A percentile compares a stretch with the other conserved stretches of the same genome.
Conservation (phyloP, 257 asterid species). For the Petrea volubilis region DNA sequence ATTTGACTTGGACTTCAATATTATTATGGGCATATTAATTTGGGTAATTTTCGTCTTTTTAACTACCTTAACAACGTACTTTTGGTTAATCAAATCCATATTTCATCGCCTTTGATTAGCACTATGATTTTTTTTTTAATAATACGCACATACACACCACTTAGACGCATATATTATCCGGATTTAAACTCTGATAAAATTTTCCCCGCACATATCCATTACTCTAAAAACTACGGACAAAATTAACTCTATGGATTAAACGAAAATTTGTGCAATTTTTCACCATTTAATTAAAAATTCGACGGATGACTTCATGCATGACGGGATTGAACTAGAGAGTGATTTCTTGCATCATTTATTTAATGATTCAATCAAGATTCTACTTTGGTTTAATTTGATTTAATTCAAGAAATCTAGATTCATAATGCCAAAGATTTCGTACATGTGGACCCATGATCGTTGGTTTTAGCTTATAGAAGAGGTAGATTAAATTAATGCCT, state of each 20-base stretch:
- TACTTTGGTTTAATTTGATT: neutral
- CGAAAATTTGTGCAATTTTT: neutral
- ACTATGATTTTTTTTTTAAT: too few species aligned
- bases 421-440: constrained; percentile 22
- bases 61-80: neutral
- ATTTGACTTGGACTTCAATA: constrained; percentile 26
- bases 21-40: neutral
- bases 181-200: too few species aligned
- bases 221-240: neutral
- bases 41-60: constrained; percentile 2
- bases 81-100: too few species aligned
- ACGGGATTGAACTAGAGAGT: constrained; percentile 27
- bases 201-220: too few species aligned
- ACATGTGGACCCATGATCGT: constrained; percentile 22
- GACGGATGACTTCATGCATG: constrained; percentile 39
- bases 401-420: constrained; percentile 21
- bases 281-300: neutral
- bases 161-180: too few species aligned
- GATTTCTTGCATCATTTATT: constrained; percentile 4
- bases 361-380: constrained; percentile 9
- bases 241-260: too few species aligned
- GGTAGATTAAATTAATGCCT: neutral
- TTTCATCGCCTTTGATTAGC: too few species aligned
- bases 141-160: too few species aligned
- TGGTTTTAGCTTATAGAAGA: neutral